Conservation (phyloP, 257 asterid genomes). For the Haberlea rhodopensis region DNA sequence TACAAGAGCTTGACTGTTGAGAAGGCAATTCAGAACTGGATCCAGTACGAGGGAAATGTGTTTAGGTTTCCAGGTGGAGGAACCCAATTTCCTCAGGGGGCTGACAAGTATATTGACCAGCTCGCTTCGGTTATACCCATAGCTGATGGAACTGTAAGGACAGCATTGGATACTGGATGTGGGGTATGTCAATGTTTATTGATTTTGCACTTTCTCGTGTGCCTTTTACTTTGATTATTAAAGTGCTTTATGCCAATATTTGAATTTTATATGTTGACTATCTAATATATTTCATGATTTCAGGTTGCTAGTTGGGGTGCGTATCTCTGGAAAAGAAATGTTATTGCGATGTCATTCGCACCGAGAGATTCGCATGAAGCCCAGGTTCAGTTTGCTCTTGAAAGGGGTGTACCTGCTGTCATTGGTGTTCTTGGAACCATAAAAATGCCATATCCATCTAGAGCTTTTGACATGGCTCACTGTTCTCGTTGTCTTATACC, state of each 20-base stretch:
- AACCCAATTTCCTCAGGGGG: constrained; percentile 97
- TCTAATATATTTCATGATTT: constrained; percentile 16
- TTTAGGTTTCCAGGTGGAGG: constrained; percentile 98
- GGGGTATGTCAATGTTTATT: constrained; percentile 63
- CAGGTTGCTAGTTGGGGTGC: constrained; percentile 99
- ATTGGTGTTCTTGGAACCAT: constrained; percentile 92
- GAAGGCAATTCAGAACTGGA: constrained; percentile 98
- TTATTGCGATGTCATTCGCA: constrained; percentile 90
- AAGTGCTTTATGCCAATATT: constrained; percentile 2
- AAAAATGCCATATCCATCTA: constrained; percentile 83
- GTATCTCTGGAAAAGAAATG: constrained; percentile 86
- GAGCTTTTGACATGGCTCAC: constrained; percentile 96
- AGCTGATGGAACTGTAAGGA: constrained; percentile 76
- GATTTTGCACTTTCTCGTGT: constrained; percentile 14
- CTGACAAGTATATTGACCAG: constrained; percentile 94
- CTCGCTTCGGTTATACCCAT: constrained; percentile 91
- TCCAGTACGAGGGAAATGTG: constrained; percentile 90
- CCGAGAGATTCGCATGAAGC: constrained; percentile 98
- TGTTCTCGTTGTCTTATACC: constrained; percentile 98
- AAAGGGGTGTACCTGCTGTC: constrained; percentile 97
- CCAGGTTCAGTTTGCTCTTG: constrained; percentile 95
- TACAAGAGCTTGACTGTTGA: constrained; percentile 95
- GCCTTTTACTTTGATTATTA: constrained; percentile 2
- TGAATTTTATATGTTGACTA: constrained; percentile 2
- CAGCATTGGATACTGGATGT: constrained; percentile 95